Evolutionary conservation across 2,329 filamentous ascomycete species (phyloP), one percentile per base, ranked within the genome.

Genomic region (Curvularia spicifera): DNA sequence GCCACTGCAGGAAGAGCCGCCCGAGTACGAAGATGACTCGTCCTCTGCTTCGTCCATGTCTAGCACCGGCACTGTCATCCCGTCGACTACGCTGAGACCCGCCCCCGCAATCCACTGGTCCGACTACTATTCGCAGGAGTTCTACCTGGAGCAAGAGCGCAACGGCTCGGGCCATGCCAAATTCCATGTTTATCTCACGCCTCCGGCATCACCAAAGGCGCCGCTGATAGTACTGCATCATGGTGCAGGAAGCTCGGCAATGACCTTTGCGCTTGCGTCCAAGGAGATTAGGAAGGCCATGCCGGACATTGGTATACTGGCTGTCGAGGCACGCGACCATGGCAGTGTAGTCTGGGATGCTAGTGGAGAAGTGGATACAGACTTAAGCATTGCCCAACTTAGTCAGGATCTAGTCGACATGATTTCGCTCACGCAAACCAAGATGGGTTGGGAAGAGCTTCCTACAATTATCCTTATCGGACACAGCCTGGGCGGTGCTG

Each of bases 211-310:
- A 8, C 84, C 84, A 42, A 87, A 84, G 60, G 91, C 90, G 0
- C 93, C 94, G 0, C 82, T 99, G 5, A 93, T 99, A 76, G 89
- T 98, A 59, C 91, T 91, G 78, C 95, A 99, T 74, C 95, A 99
- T 78, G 95, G 95, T 39, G 95, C 91, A 40, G 95, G 95, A 15
- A 96, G 93, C 4, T 97, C 93, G 0, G 96, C 91, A 6, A 85
- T 98, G 57, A 96, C 93, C 2, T 99, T 98, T 78, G 93, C 93
- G 5, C 83, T 91, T 4, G 87, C 96, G 60, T 87, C 89, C 2
- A 83, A 86, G 44, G 90, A 96, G 74, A 87, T 98, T 60, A 85
- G 89, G 52, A 91, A 89, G 74, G 83, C 86, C 6, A 81, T 97
- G 42, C 91, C 95, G 0, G 82, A 86, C 6, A 91, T 93, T 2